phyloP scores from a whole-genome alignment of 345 rosid genomes.

The Hypericum perforatum region DNA sequence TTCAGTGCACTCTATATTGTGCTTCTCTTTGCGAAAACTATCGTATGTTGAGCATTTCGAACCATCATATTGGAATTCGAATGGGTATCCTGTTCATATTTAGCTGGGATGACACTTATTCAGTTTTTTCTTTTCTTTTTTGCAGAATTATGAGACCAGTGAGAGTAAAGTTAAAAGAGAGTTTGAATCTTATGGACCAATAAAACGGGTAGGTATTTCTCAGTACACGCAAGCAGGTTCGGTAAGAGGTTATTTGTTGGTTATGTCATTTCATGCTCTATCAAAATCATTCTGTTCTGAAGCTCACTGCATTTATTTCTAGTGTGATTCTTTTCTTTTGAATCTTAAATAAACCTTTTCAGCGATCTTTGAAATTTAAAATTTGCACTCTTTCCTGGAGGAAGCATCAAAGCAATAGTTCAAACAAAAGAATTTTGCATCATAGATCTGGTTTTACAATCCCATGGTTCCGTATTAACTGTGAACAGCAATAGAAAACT shows the following conservation, averaged over 20 bases:
- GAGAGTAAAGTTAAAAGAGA: slow-evolving; percentile 99
- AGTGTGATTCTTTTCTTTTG: neutral
- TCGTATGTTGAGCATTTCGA: too few relatives aligned
- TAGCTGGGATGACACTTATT: slow-evolving; percentile 10
- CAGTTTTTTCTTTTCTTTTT: slow-evolving; percentile 11
- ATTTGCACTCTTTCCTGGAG: too few relatives aligned
- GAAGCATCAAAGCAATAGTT: too few relatives aligned
- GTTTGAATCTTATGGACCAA: slow-evolving; percentile 98
- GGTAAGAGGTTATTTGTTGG: slow-evolving; percentile 62
- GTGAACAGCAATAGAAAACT: too few relatives aligned
- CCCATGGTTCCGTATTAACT: too few relatives aligned
- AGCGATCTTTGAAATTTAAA: neutral
- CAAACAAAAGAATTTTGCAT: too few relatives aligned
- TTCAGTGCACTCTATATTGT: too few relatives aligned
- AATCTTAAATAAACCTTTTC: too few relatives aligned
- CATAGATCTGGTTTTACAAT: too few relatives aligned
- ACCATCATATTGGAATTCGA: too few relatives aligned
- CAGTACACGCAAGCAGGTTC: slow-evolving; percentile 46
- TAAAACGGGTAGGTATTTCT: slow-evolving; percentile 95
- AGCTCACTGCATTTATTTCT: neutral
- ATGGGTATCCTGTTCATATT: neutral
- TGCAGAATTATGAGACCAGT: slow-evolving; percentile 93
- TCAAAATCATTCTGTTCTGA: slow-evolving; percentile 7
- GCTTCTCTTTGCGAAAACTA: too few relatives aligned
- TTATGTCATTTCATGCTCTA: slow-evolving; percentile 16